These are phyloP conservation scores for Torulaspora franciscae DNA, from an alignment of 805 yeast genomes.

Conservation along the genomic window DNA sequence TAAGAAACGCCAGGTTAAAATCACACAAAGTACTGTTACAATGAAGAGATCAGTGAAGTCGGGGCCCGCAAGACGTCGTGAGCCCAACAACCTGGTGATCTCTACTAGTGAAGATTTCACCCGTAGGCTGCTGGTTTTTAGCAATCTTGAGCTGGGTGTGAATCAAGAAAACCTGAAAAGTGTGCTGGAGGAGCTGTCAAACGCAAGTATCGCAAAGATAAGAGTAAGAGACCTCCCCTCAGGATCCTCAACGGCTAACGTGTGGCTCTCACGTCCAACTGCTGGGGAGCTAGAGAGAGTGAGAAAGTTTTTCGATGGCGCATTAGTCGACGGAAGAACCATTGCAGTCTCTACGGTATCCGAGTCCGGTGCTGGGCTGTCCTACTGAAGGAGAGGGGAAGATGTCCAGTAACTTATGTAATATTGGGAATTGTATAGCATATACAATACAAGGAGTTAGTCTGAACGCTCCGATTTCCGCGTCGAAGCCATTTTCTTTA, in stretches of 20 bases:
- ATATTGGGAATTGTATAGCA: conserved; percentile 5
- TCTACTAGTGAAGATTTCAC: conserved; percentile 18
- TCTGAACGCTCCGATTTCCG: background rate
- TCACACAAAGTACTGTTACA: background rate
- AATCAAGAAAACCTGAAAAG: conserved; percentile 23
- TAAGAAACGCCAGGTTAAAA: background rate
- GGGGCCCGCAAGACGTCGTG: background rate
- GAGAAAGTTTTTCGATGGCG: conserved; percentile 37
- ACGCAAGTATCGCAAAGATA: conserved; percentile 20
- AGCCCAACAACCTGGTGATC: conserved; percentile 20
- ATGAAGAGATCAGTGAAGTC: conserved; percentile 2
- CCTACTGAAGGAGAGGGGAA: background rate
- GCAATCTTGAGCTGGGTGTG: conserved; percentile 31
- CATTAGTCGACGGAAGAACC: conserved; percentile 45
- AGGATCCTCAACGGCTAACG: conserved; percentile 40
- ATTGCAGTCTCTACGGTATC: conserved; percentile 35
- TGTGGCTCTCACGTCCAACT: conserved; percentile 31
- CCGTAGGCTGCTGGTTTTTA: conserved; percentile 19
- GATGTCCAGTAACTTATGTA: conserved; percentile 1
- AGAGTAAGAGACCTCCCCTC: conserved; percentile 37
- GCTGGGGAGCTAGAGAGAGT: conserved; percentile 31
- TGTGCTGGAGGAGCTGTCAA: conserved; percentile 23
- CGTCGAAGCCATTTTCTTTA: conserved; percentile 26
- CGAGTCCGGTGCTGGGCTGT: conserved; percentile 13
- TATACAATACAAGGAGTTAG: background rate